phyloP scores from a whole-genome alignment of 169 alveolate species.

The Eimeria praecox region DNA sequence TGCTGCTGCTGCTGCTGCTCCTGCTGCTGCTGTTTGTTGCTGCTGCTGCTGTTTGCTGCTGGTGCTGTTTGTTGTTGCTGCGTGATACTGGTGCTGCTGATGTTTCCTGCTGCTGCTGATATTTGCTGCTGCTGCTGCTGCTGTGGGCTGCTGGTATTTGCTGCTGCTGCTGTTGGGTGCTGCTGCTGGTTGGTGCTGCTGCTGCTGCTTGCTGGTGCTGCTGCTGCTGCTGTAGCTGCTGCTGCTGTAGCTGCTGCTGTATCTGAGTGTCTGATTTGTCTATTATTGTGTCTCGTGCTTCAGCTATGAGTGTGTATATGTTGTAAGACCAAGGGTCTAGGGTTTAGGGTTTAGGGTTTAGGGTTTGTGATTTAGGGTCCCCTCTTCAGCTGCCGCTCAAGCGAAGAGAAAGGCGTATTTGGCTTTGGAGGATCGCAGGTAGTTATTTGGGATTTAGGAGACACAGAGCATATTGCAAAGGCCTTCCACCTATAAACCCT shows the following conservation, averaged over 20 bases:
- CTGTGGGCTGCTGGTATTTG: not conserved
- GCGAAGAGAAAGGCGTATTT: constrained; percentile 42
- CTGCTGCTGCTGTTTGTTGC: not conserved
- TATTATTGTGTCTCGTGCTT: not conserved
- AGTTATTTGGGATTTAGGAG: constrained; percentile 76
- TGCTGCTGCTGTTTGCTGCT: not conserved
- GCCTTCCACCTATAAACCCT: constrained; percentile 60
- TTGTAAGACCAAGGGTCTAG: not conserved
- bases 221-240: not conserved
- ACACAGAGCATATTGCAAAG: constrained; percentile 62
- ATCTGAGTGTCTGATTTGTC: not conserved
- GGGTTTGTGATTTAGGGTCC: constrained; percentile 68
- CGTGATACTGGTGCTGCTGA: too few species aligned
- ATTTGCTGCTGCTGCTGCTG: not conserved
- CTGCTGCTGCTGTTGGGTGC: not conserved
- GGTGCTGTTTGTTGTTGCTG: constrained; percentile 3
- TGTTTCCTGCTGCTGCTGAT: not conserved
- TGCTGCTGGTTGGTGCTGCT: too few species aligned
- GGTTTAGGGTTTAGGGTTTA: constrained; percentile 39
- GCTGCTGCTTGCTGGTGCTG: constrained; percentile 2
- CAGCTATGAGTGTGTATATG: not conserved
- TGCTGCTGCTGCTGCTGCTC: constrained; percentile 21
- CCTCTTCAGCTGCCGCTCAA: constrained; percentile 65
- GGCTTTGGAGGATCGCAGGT: constrained; percentile 72
- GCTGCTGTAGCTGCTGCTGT: not conserved